phyloP scores from a whole-genome alignment of 208 protist genomes.

The Trypanosoma boissoni region DNA sequence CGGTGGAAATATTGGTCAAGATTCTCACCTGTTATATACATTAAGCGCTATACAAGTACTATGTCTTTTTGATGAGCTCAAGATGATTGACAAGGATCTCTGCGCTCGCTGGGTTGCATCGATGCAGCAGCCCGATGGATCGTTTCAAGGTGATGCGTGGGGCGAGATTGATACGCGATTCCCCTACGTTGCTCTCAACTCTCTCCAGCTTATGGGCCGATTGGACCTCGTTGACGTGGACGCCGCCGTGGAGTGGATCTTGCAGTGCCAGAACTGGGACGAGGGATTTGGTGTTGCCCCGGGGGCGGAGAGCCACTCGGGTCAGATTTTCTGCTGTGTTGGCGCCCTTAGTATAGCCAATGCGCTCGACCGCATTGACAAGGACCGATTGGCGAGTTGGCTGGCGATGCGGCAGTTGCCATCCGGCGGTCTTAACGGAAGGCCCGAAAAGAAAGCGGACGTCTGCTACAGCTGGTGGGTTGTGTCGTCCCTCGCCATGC shows the following conservation, averaged over 20 bases:
- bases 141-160: conserved; percentile 98
- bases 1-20: conserved; percentile 95
- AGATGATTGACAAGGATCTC: conserved; percentile 57
- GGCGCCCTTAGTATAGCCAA: conserved; percentile 94
- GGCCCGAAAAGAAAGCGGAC: conserved; percentile 99
- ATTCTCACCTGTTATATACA: conserved; percentile 98
- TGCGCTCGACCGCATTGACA: conserved; percentile 87
- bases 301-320: conserved; percentile 96
- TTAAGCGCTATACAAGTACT: conserved; percentile 96
- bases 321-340: conserved; percentile 98
- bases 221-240: conserved; percentile 85
- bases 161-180: conserved; percentile 99
- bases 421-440: conserved; percentile 98
- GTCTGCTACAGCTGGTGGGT: conserved; percentile 99
- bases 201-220: conserved; percentile 90
- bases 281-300: conserved; percentile 96
- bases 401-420: conserved; percentile 97
- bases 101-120: conserved; percentile 74
- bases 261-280: conserved; percentile 98
- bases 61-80: conserved; percentile 71
- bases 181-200: conserved; percentile 96
- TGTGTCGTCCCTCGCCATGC: conserved; percentile 93
- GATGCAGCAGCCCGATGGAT: conserved; percentile 97
- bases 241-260: conserved; percentile 87
- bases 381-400: conserved; percentile 96